phyloP scores from a whole-genome alignment of 129 eudicot species.

The Kitagawia praeruptora region DNA sequence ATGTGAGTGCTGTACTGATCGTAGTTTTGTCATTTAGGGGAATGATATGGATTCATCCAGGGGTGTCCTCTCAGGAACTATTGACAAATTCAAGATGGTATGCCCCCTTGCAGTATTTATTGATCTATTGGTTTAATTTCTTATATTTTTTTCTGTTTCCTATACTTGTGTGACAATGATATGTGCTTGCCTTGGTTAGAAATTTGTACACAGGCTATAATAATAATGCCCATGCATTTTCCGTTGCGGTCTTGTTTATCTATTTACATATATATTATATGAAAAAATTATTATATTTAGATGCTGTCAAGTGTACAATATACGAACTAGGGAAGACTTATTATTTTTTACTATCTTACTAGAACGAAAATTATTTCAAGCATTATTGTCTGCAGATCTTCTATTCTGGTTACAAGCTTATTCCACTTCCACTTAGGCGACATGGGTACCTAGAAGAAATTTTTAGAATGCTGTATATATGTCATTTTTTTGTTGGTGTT shows the following conservation, averaged over 20 bases:
- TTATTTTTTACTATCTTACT: neutral
- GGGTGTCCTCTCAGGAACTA: no score
- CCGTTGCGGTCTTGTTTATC: neutral
- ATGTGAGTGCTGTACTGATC: neutral
- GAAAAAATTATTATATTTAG: neutral
- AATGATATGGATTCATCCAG: no score
- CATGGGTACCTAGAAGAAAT: neutral
- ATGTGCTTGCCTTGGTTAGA: neutral
- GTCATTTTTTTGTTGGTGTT: slow-evolving; percentile 24
- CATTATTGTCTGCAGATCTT: neutral
- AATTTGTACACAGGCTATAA: neutral
- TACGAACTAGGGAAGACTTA: neutral
- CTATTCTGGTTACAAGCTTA: neutral
- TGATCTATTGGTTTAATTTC: neutral
- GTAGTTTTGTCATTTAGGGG: neutral
- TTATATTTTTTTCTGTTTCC: neutral
- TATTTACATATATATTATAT: neutral
- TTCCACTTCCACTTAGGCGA: neutral
- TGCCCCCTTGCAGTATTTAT: neutral
- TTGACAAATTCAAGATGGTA: no score
- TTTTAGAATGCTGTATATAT: neutral
- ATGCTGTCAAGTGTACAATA: neutral
- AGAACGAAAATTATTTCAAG: neutral
- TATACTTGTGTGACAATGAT: neutral
- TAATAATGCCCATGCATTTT: neutral